These are phyloP conservation scores for Clavulina sp. DNA, from an alignment of 768 basidiomycete genomes.

Conservation along the genomic window DNA sequence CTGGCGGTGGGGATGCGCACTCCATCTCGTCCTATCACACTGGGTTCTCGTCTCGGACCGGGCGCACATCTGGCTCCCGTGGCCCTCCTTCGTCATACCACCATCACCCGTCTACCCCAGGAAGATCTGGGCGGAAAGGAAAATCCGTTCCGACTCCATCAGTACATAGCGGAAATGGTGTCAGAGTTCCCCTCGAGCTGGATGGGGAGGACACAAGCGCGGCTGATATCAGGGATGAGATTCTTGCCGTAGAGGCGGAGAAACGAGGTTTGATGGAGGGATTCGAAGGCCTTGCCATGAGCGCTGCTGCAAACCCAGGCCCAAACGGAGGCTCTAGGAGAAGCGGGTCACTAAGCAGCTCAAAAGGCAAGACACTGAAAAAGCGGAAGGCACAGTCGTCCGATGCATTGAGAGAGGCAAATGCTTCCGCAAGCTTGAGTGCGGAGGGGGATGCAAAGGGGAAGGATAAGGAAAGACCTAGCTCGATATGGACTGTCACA, in stretches of 20 bases:
- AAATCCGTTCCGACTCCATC: no score
- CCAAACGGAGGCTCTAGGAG: not conserved
- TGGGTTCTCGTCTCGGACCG: constrained; percentile 7
- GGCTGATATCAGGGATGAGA: constrained; percentile 12
- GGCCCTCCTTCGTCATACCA: constrained; percentile 11
- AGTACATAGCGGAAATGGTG: no score
- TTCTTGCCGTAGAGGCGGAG: constrained; percentile 10
- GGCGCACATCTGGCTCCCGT: not conserved
- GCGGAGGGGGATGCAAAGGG: not conserved
- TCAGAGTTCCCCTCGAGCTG: not conserved
- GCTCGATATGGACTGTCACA: not conserved
- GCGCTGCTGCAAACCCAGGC: constrained; percentile 4
- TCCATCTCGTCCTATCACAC: constrained; percentile 11
- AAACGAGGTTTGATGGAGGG: constrained; percentile 10
- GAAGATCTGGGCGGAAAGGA: constrained; percentile 3
- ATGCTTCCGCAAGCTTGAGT: no score
- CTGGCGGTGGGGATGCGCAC: constrained; percentile 9
- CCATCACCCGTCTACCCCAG: constrained; percentile 5
- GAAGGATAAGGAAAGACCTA: not conserved
- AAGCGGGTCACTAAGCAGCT: no score
- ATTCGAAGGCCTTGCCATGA: constrained; percentile 12
- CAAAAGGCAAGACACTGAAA: no score
- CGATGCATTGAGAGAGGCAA: no score
- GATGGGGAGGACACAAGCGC: constrained; percentile 9
- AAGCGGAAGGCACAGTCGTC: no score